A percentile compares a stretch with the other conserved stretches of the same genome.
Conservation (phyloP, 495 filamentous ascomycete species). For the Penicillium flavigenum region DNA sequence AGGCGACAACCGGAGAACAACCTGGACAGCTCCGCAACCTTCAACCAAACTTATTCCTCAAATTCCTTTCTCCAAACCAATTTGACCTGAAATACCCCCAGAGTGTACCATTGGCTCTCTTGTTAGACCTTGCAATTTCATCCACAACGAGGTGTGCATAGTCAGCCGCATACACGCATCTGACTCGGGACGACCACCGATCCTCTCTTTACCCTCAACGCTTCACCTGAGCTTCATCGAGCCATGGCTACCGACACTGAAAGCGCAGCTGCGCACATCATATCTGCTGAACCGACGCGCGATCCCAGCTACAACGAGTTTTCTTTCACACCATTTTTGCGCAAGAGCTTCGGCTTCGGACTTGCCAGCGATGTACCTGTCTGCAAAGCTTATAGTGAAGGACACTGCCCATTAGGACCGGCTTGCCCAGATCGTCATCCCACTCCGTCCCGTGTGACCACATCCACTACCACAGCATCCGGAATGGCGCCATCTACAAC, state of each 20-base stretch:
- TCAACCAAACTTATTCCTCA: neutral
- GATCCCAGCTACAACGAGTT: slow-evolving; percentile 61
- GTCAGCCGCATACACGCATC: neutral
- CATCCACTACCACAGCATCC: slow-evolving; percentile 55
- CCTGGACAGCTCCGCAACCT: slow-evolving; percentile 3
- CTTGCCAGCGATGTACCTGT: slow-evolving; percentile 69
- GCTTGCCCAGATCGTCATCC: slow-evolving; percentile 68
- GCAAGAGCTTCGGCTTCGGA: slow-evolving; percentile 72
- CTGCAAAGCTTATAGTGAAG: slow-evolving; percentile 77
- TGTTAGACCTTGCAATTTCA: neutral
- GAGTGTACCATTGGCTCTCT: neutral
- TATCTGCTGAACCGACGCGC: slow-evolving; percentile 46
- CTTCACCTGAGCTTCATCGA: neutral
- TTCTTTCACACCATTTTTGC: slow-evolving; percentile 73
- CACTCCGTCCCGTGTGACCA: slow-evolving; percentile 47
- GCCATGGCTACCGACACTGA: slow-evolving; percentile 43
- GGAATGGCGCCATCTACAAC: slow-evolving; percentile 49
- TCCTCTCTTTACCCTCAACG: neutral
- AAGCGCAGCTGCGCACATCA: slow-evolving; percentile 34
- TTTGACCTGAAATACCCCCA: neutral
- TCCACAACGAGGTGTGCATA: neutral
- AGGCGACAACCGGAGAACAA: slow-evolving; percentile 10
- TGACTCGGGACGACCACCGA: neutral
- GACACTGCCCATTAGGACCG: slow-evolving; percentile 75
- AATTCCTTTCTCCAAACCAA: neutral